Conservation (phyloP, 129 eudicot genomes). For the Lactuca saligna region DNA sequence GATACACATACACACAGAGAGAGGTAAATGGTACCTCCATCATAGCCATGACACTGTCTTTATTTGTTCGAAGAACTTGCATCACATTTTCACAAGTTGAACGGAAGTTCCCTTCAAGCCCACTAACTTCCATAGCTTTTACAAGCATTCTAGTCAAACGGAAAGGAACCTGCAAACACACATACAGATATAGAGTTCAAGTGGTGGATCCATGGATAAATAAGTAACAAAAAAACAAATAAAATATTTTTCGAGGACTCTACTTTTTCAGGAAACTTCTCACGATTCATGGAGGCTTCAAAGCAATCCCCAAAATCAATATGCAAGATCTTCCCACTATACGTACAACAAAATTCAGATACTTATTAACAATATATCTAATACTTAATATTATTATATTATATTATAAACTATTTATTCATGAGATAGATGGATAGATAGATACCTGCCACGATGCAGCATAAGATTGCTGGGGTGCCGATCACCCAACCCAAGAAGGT, state of each 20-base stretch:
- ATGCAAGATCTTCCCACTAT: slow-evolving; percentile 95
- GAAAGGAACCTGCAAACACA: slow-evolving; percentile 75
- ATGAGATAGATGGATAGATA: not conserved
- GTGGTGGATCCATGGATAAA: not conserved
- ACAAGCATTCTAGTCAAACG: slow-evolving; percentile 99
- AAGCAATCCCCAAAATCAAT: slow-evolving; percentile 99
- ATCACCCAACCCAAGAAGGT: slow-evolving; percentile 98
- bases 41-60: slow-evolving; percentile 99
- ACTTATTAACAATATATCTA: not conserved
- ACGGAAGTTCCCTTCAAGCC: slow-evolving; percentile 95
- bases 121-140: slow-evolving; percentile 99
- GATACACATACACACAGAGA: too few relatives aligned
- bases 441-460: slow-evolving; percentile 93
- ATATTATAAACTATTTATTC: too few relatives aligned
- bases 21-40: slow-evolving; percentile 74
- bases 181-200: not conserved
- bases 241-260: not conserved
- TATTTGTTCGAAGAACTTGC: slow-evolving; percentile 94
- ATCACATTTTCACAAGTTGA: slow-evolving; percentile 98
- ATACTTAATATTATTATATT: not conserved
- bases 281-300: slow-evolving; percentile 99
- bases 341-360: slow-evolving; percentile 14
- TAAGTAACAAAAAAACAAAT: not conserved
- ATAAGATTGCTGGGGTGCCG: slow-evolving; percentile 99
- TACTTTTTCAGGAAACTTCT: slow-evolving; percentile 98